These are phyloP conservation scores for Colletotrichum nymphaeae DNA, from an alignment of 2,329 filamentous ascomycete genomes.

Conservation along the genomic window DNA sequence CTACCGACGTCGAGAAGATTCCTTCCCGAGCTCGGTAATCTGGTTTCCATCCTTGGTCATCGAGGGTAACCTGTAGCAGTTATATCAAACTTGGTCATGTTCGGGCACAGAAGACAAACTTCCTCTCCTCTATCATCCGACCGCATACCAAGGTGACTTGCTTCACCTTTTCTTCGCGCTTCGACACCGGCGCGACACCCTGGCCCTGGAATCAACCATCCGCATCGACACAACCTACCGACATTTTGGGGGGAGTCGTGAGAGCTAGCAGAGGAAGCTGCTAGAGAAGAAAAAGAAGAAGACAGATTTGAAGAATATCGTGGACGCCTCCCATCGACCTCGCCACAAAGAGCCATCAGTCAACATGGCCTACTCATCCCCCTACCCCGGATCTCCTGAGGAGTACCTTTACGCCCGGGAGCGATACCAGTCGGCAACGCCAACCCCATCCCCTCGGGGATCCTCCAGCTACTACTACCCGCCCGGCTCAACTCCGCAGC, in stretches of 20 bases:
- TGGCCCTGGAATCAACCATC: slow-evolving; percentile 34
- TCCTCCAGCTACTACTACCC: slow-evolving; percentile 62
- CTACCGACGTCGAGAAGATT: slow-evolving; percentile 39
- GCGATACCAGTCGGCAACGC: slow-evolving; percentile 64
- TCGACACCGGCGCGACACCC: slow-evolving; percentile 58
- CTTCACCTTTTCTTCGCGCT: slow-evolving; percentile 58
- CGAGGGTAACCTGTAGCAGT: slow-evolving; percentile 49
- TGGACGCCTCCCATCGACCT: slow-evolving; percentile 45
- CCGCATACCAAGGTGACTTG: slow-evolving; percentile 72
- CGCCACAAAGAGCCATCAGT: slow-evolving; percentile 44
- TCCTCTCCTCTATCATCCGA: slow-evolving; percentile 68
- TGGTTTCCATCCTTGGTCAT: slow-evolving; percentile 39
- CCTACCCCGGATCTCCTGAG: slow-evolving; percentile 58
- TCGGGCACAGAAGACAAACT: slow-evolving; percentile 64
- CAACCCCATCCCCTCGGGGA: slow-evolving; percentile 67
- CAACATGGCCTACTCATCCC: slow-evolving; percentile 50
- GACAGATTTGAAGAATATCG: slow-evolving; percentile 19
- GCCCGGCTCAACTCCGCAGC: slow-evolving; percentile 58
- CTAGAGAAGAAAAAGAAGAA: slow-evolving; percentile 28
- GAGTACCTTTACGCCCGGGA: slow-evolving; percentile 64
- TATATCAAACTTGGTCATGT: slow-evolving; percentile 60
- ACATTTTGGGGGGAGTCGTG: slow-evolving; percentile 21
- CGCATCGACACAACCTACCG: slow-evolving; percentile 34
- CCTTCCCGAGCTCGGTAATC: slow-evolving; percentile 42
- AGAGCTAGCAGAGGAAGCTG: slow-evolving; percentile 33